Percentiles rank a stretch among this genome's conserved stretches.
phyloP scores from a whole-genome alignment of 1,284 basidiomycete species.

The Cystobasidium slooffiae region DNA sequence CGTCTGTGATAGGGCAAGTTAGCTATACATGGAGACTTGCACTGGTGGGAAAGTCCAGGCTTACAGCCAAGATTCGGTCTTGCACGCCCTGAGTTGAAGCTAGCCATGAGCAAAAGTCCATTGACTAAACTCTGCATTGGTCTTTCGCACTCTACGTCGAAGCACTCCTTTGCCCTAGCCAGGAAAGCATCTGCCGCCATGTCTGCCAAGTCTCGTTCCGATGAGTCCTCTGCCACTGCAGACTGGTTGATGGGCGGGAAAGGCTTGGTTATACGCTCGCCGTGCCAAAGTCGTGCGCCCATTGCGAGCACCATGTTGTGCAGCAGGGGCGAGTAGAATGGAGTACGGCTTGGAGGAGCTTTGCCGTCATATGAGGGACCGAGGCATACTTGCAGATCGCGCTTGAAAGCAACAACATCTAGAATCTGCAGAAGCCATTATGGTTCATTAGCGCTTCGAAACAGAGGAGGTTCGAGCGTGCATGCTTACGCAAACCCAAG shows the following conservation, averaged over 20 bases:
- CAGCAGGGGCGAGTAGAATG: conserved; percentile 71
- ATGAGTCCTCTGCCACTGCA: background rate
- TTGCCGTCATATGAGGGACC: background rate
- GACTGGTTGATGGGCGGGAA: conserved; percentile 28
- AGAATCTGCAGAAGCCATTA: background rate
- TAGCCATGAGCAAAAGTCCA: conserved; percentile 53
- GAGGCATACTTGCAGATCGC: conserved; percentile 53
- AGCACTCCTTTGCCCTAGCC: conserved; percentile 48
- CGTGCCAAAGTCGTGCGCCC: conserved; percentile 66
- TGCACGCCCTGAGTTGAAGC: conserved; percentile 49
- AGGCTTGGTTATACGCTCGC: conserved; percentile 12
- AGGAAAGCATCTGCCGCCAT: conserved; percentile 45
- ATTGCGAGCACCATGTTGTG: conserved; percentile 70
- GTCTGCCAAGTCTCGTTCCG: conserved; percentile 7
- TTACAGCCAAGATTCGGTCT: conserved; percentile 51
- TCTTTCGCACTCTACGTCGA: conserved; percentile 53
- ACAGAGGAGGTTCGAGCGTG: background rate
- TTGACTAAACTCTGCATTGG: conserved; percentile 53
- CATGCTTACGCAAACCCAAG: conserved; percentile 23
- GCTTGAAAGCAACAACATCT: conserved; percentile 35
- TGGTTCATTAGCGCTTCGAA: background rate
- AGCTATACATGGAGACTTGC: conserved; percentile 15
- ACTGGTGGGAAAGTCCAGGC: conserved; percentile 42
- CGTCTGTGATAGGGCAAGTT: conserved; percentile 21
- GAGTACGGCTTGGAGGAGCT: conserved; percentile 59